These are phyloP conservation scores for Volutella citrinella DNA, from an alignment of 2,329 filamentous ascomycete species.

Conservation along the genomic window DNA sequence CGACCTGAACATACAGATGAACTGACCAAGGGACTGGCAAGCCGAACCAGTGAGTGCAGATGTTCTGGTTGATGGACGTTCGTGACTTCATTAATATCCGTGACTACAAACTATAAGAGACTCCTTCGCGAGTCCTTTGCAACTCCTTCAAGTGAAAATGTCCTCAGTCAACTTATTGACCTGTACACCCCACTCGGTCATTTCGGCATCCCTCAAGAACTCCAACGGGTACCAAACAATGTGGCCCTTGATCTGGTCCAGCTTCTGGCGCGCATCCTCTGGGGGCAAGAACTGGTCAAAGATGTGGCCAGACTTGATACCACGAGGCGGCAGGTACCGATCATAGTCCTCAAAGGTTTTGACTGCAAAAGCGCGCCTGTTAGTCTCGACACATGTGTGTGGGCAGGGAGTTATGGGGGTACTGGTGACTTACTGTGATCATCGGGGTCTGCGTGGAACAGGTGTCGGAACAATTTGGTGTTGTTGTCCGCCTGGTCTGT, in stretches of 20 bases:
- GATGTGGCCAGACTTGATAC: constrained; percentile 79
- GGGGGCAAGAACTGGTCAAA: constrained; percentile 76
- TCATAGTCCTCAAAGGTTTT: constrained; percentile 91
- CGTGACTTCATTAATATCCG: too few relatives aligned
- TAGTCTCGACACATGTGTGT: too few relatives aligned
- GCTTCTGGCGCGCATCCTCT: constrained; percentile 68
- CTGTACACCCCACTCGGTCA: constrained; percentile 86
- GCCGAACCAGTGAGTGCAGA: too few relatives aligned
- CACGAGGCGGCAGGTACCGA: constrained; percentile 65
- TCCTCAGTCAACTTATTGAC: constrained; percentile 86
- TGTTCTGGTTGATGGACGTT: too few relatives aligned
- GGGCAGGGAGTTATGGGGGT: not conserved
- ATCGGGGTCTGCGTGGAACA: constrained; percentile 88
- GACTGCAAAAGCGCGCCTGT: too few relatives aligned
- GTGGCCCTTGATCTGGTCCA: constrained; percentile 81
- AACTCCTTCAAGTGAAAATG: constrained; percentile 63
- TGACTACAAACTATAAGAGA: too few relatives aligned
- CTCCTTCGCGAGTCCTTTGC: too few relatives aligned
- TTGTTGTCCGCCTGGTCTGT: constrained; percentile 66
- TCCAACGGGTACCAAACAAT: constrained; percentile 94
- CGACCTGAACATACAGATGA: too few relatives aligned
- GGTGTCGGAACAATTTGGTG: constrained; percentile 70
- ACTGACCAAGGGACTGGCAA: too few relatives aligned
- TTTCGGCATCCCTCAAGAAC: constrained; percentile 77
- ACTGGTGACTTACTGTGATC: constrained; percentile 59